Conservation (phyloP, 106 monocot genomes). For the Amphibolis antarctica region DNA sequence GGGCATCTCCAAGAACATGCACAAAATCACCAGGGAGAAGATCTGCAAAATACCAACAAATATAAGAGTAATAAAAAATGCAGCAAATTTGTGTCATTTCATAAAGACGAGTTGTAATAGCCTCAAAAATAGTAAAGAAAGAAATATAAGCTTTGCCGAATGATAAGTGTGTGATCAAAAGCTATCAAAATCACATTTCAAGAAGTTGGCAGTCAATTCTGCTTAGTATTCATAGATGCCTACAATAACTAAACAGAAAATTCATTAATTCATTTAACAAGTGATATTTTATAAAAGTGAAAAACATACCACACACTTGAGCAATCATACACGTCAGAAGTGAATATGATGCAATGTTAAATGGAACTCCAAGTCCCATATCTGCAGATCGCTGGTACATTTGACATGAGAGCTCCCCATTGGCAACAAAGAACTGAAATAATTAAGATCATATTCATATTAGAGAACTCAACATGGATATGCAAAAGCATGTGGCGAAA, state of each 20-base stretch:
- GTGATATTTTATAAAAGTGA: background rate
- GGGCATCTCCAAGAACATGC: conserved; percentile 89
- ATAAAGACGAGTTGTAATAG: background rate
- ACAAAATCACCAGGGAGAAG: conserved; percentile 87
- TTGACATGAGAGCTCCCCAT: conserved; percentile 73
- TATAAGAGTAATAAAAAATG: too few relatives aligned
- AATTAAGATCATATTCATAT: background rate
- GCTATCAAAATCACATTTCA: too few relatives aligned
- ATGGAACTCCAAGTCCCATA: conserved; percentile 79
- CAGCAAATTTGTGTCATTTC: too few relatives aligned
- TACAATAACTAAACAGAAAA: background rate
- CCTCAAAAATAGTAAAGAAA: background rate
- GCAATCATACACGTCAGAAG: conserved; percentile 74
- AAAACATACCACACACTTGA: conserved; percentile 69
- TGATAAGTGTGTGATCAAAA: too few relatives aligned
- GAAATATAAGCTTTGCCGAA: too few relatives aligned
- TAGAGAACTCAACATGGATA: too few relatives aligned
- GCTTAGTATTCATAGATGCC: too few relatives aligned
- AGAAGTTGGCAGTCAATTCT: too few relatives aligned
- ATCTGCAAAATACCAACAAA: conserved; percentile 25
- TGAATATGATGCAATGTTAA: conserved; percentile 76
- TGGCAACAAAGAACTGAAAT: conserved; percentile 63
- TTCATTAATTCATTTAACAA: background rate
- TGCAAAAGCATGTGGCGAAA: too few relatives aligned
- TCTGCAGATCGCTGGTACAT: conserved; percentile 88